Evolutionary conservation across 768 basidiomycete species (phyloP), one percentile per base, ranked within the genome.

Genomic region (Bullera alba): DNA sequence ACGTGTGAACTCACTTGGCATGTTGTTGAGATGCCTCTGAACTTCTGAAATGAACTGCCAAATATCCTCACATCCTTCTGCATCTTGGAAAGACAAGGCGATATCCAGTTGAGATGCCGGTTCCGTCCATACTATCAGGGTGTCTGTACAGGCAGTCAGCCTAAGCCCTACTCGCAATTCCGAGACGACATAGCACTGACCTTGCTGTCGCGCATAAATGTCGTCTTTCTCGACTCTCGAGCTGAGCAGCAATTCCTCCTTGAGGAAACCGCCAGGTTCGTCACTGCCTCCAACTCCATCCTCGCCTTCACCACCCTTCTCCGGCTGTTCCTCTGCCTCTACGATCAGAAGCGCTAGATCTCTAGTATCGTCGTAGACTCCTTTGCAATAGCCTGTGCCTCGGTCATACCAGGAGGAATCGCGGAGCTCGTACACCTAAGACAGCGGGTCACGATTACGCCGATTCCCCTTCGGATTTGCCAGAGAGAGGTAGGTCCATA

Each of bases 71-170:
- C 93, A 99, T 26, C 92, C 95, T 55, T 90, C 87, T 0, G 87
- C 81, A 61, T 96, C 93, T 67, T 96, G 93, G 62, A 99, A 99
- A 62, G 90, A 93, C 46, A 99, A 77, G 2, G 93, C 93, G 68
- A 95, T 92, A 73, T 99, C 95, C 30, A 86, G 82, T 25, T 88
- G 87, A 15, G 63, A 58, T 56, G 87, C 85, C 1, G 88, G 86
- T 70, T 97, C 93, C 3, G 93, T 97, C 95, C 95, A 99, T 17
- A 96, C 93, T 61, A 99, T 96, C 42, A 99, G 79, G 12, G 95
- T 99, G 67, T 96, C 93, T 92, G 23, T 36, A 10, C 37, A 19
- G 29, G 59, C 51, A 17, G 26, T 30, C 19, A 30, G 27, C 23
- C 54, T 30, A 22, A 12, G 15, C 25, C 42, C 53, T 34, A n/a